Evolutionary conservation across 768 basidiomycete genomes (phyloP).

Genomic region (Leccinellum albellum): DNA sequence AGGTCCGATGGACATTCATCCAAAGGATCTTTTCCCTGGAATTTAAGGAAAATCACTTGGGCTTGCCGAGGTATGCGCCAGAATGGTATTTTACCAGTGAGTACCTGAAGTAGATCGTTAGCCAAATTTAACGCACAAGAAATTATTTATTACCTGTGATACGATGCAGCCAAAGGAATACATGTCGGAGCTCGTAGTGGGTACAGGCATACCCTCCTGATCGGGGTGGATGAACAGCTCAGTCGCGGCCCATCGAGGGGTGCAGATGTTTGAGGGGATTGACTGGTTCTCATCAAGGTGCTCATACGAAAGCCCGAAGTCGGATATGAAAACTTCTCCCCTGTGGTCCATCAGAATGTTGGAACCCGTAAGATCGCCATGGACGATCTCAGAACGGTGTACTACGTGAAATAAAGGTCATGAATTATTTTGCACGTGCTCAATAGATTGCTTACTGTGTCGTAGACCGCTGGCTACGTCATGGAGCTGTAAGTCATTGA

Average conservation of each 20-base stretch:
- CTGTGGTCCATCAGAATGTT: conserved; percentile 9
- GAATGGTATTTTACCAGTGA: conserved; percentile 12
- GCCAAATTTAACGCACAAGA: neutral
- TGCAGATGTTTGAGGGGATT: conserved; percentile 4
- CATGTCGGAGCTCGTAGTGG: conserved; percentile 5
- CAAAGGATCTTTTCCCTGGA: conserved; percentile 12
- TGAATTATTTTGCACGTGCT: neutral
- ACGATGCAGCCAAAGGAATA: conserved; percentile 13
- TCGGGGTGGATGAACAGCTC: conserved; percentile 14
- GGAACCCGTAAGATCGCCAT: conserved; percentile 14
- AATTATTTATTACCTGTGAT: conserved; percentile 7
- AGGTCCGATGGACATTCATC: conserved; percentile 8
- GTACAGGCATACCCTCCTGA: neutral
- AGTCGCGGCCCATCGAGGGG: conserved; percentile 8
- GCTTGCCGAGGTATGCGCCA: conserved; percentile 4
- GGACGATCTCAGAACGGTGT: conserved; percentile 7
- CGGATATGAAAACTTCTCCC: conserved; percentile 10
- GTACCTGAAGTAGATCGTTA: conserved; percentile 3
- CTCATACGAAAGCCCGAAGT: conserved; percentile 10
- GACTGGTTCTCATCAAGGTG: conserved; percentile 1
- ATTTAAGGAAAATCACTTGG: conserved; percentile 15
- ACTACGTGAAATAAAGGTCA: neutral
- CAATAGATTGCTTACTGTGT: conserved; percentile 6
- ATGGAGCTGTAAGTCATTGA: conserved; percentile 2
- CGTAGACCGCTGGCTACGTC: conserved; percentile 9